Evolutionary conservation across 352 stramenopile genomes (phyloP), one percentile per base, ranked within the genome.

Genomic region (Pythium rishiriense): DNA sequence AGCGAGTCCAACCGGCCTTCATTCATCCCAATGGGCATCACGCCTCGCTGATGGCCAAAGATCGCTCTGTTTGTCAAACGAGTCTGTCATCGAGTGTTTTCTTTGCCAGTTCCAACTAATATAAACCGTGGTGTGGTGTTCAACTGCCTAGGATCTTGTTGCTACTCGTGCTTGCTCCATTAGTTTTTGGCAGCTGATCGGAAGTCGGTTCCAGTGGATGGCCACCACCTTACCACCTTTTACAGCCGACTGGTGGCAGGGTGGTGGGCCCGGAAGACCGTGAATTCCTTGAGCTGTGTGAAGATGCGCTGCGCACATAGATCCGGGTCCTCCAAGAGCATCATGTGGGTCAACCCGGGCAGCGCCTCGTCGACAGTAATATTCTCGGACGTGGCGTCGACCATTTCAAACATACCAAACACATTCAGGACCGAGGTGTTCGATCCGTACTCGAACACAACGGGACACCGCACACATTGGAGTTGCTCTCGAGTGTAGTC

Each of bases 21-120:
- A 14, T 59, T 59, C 14, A 26, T 59, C 5, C 52, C 52, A 22
- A 49, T 59, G 52, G 52, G 52, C 33, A 59, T 59, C 52, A 59
- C 52, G 39, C 52, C 52, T 14, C 52, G 52, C 37, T 59, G 37
- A 26, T 4, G n/a, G n/a, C n/a, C n/a, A n/a, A n/a, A n/a, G n/a
- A n/a, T n/a, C n/a, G n/a, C n/a, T n/a, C n/a, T n/a, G n/a, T n/a
- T n/a, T n/a, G n/a, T n/a, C n/a, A n/a, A n/a, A 14, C 8, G 15
- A 25, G 17, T 26, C 24, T 15, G 12, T 35, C 5, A 31, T 14
- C 29, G 43, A 29, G 22, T 31, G 22, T n/a, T n/a, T n/a, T n/a
- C n/a, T n/a, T n/a, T n/a, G n/a, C n/a, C n/a, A n/a, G n/a, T n/a
- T n/a, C 37, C 37, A n/a, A 43, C 37, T 43, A 43, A 43, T 21